phyloP scores from a whole-genome alignment of 805 yeast genomes.

The Candida ulmi region DNA sequence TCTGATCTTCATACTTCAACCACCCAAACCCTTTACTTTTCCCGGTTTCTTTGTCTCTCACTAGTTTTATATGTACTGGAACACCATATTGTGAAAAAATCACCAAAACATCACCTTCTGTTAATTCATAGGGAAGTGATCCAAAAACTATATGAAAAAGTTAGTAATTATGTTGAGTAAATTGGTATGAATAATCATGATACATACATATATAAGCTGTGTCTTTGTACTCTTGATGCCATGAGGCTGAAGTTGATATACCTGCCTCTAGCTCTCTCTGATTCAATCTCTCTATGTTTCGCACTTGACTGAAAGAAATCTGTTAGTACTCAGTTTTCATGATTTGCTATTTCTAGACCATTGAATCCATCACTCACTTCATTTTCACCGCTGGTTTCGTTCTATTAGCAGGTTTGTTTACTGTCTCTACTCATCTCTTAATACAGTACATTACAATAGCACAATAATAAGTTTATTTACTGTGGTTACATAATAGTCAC shows the following conservation, averaged over 20 bases:
- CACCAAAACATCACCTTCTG: conserved; percentile 69
- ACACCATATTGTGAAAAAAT: conserved; percentile 88
- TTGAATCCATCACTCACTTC: neutral
- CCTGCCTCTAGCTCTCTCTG: conserved; percentile 61
- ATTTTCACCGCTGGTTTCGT: too few species aligned
- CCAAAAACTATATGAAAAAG: conserved; percentile 45
- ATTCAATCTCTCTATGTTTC: conserved; percentile 47
- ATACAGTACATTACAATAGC: too few species aligned
- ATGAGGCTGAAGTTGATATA: conserved; percentile 59
- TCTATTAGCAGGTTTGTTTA: too few species aligned
- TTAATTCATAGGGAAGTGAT: conserved; percentile 54
- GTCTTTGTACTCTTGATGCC: conserved; percentile 84
- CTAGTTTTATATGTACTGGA: conserved; percentile 69
- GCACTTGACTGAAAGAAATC: conserved; percentile 7
- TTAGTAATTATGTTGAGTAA: neutral
- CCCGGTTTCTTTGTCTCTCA: conserved; percentile 61
- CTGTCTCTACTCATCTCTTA: too few species aligned
- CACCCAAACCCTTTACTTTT: conserved; percentile 73
- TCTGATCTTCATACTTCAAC: conserved; percentile 75
- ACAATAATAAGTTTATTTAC: too few species aligned
- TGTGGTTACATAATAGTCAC: too few species aligned
- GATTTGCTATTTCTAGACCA: too few species aligned
- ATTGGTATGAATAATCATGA: neutral
- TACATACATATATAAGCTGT: conserved; percentile 58
- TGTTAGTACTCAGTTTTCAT: neutral